Evolutionary conservation across 2,329 filamentous ascomycete species (phyloP), one percentile per base, ranked within the genome.

Genomic region (Paecilomyces dactylethromorphus): DNA sequence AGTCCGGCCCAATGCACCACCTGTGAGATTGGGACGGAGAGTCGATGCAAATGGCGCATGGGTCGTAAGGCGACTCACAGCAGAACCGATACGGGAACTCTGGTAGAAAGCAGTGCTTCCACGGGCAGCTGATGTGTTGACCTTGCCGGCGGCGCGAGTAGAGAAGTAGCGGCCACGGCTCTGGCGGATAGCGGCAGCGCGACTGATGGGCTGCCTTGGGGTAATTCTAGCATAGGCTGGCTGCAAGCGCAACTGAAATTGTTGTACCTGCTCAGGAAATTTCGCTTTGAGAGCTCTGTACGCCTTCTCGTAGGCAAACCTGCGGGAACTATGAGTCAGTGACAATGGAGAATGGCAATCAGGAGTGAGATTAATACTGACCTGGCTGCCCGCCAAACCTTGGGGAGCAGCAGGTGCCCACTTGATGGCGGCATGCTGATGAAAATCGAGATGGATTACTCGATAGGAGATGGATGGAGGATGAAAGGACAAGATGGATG

Each of bases 11-110:
- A 97, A 78, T 24, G 91, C 87, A 50, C 93, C 92, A 54, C 92
- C 93, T 0, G 92, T 97, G 63, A 97, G 79, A 70, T 96, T 97
- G 1, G 94, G 94, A 35, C 94, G 89, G 35, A 99, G 84, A 1
- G 92, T 88, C 55, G 87, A 91, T 3, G 92, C 89, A 73, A 97
- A 97, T 0, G 93, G 93, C 31, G 92, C 87, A 55, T 90, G 86
- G 29, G 87, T 86, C 15, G 90, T 86, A 59, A 89, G 83, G 61
- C 86, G 84, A 32, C 80, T 81, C 58, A 88, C 78, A 21, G 82
- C 81, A 18, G 78, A 74, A 24, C 80, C 80, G 57, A 86, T 80
- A 3, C 79, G 78, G 26, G 86, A 87, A 58, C 79, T 79, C 33
- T 82, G 82, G 55, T 83, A 83, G 1, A 80, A 76, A 26, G 81